phyloP scores from a whole-genome alignment of 176 grass and related monocot species.

The Dactylis glomerata region DNA sequence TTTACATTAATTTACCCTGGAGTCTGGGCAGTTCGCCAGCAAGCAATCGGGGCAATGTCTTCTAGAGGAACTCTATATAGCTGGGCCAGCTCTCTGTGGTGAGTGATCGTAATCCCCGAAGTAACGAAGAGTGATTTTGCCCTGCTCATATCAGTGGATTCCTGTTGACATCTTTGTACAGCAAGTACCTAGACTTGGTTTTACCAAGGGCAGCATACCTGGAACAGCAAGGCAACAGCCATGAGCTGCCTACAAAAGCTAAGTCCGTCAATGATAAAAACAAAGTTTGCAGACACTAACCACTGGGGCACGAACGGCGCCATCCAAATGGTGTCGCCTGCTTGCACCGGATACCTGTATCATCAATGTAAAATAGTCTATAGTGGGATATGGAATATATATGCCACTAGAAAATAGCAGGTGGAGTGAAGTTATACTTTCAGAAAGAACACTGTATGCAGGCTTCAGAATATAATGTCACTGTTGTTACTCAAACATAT shows the following conservation, averaged over 20 bases:
- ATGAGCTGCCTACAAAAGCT: conserved; percentile 25
- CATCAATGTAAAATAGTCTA: conserved; percentile 19
- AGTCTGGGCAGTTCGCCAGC: not conserved
- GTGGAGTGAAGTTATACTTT: not conserved
- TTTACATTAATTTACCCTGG: not conserved
- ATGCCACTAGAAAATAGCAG: not conserved
- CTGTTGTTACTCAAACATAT: conserved; percentile 6
- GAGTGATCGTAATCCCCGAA: not conserved
- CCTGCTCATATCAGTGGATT: conserved; percentile 62
- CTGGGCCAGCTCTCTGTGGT: not conserved
- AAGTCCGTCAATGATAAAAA: conserved; percentile 11
- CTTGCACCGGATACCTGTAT: conserved; percentile 89
- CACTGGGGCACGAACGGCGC: conserved; percentile 96
- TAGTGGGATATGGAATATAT: not conserved
- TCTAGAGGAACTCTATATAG: not conserved
- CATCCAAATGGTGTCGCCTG: conserved; percentile 97
- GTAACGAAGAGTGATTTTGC: not conserved
- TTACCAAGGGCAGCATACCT: conserved; percentile 96
- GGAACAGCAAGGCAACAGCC: conserved; percentile 30
- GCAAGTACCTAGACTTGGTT: conserved; percentile 72
- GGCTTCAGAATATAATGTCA: not conserved
- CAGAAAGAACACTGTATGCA: not conserved
- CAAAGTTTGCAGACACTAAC: conserved; percentile 34
- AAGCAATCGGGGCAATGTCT: not conserved
- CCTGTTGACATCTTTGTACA: conserved; percentile 97